These are phyloP conservation scores for Physcomitrellopsis africana DNA, from an alignment of 225 moss, liverwort and hornwort species.

Conservation along the genomic window DNA sequence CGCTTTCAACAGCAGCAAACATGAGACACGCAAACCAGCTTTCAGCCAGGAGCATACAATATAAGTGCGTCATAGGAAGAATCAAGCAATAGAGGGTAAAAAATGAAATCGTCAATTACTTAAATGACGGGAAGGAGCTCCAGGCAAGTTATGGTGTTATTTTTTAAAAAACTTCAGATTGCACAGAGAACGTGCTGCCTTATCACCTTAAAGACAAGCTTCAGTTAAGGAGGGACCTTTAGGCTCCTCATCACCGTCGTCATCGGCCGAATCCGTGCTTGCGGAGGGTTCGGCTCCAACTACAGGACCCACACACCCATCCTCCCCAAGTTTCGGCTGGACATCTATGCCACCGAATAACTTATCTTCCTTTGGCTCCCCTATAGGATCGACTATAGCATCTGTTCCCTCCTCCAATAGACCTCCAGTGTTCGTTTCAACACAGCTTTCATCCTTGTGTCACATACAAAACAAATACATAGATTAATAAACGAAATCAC, in stretches of 20 bases:
- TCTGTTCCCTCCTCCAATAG: conserved; percentile 67
- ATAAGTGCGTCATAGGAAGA: no score
- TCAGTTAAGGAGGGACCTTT: conserved; percentile 50
- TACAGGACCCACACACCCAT: conserved; percentile 44
- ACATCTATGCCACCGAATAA: conserved; percentile 42
- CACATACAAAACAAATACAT: background rate
- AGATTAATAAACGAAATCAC: background rate
- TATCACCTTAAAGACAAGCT: conserved; percentile 39
- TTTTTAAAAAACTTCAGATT: conserved; percentile 6
- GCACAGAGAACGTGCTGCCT: conserved; percentile 7
- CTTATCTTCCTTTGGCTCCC: conserved; percentile 52
- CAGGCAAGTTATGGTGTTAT: no score
- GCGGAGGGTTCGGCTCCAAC: conserved; percentile 38
- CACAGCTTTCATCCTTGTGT: conserved; percentile 62
- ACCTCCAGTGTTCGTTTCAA: conserved; percentile 59
- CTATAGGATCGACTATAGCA: conserved; percentile 48
- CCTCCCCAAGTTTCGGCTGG: conserved; percentile 54
- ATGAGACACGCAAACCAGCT: no score
- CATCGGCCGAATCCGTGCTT: conserved; percentile 16
- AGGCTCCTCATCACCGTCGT: conserved; percentile 41
- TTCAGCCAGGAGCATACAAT: no score
- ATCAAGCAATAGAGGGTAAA: no score
- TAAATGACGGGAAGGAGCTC: no score
- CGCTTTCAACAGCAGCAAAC: no score
- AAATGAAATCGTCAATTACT: no score